A percentile compares a stretch with the other conserved stretches of the same genome.
phyloP scores from a whole-genome alignment of 306 rosid species.

The Acacia melanoxylon region DNA sequence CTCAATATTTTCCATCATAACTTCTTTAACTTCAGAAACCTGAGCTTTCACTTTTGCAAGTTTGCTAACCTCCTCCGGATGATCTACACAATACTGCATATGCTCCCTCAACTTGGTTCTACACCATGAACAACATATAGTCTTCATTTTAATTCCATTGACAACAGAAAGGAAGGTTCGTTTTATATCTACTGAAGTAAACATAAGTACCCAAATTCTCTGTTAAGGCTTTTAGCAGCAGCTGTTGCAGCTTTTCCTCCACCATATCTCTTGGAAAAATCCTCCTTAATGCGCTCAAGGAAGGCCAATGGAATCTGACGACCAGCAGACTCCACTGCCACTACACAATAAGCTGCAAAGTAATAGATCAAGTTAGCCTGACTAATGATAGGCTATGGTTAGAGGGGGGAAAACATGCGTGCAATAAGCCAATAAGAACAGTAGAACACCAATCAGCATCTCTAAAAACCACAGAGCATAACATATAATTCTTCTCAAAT shows the following conservation, averaged over 20 bases:
- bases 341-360: constrained; percentile 42
- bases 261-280: constrained; percentile 62
- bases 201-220: constrained; percentile 55
- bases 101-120: constrained; percentile 47
- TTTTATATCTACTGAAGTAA: background rate
- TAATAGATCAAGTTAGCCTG: constrained; percentile 3
- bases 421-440: background rate
- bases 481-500: background rate
- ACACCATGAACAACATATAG: constrained; percentile 5
- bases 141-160: background rate
- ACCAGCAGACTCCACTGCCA: constrained; percentile 50
- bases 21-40: constrained; percentile 72
- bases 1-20: constrained; percentile 76
- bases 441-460: background rate
- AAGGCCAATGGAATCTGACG: constrained; percentile 68
- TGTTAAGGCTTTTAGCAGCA: constrained; percentile 63
- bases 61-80: constrained; percentile 22
- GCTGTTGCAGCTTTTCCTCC: constrained; percentile 72
- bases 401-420: background rate
- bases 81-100: constrained; percentile 19
- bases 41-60: constrained; percentile 43
- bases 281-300: constrained; percentile 68
- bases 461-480: background rate
- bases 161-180: background rate
- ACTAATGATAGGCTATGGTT: background rate